A percentile compares a stretch with the other conserved stretches of the same genome.
These are phyloP conservation scores for Trichaptum fuscoviolaceum DNA, from an alignment of 768 basidiomycete species.

Conservation along the genomic window DNA sequence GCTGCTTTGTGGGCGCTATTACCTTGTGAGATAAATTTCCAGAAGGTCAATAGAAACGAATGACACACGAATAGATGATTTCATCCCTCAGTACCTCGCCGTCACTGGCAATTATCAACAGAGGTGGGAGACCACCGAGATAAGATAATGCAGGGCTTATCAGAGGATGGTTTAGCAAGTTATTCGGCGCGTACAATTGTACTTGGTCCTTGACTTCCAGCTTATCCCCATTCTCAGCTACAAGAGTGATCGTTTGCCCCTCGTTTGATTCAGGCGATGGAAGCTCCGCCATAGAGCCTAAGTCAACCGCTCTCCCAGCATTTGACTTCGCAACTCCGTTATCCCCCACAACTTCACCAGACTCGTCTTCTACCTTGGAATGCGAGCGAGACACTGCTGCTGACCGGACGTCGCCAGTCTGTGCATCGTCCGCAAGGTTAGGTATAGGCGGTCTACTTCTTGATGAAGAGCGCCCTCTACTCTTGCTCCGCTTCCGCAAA, in stretches of 20 bases:
- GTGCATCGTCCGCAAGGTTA: not conserved
- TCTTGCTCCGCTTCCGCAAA: not conserved
- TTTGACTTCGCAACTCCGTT: conserved; percentile 12
- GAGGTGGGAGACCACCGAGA: conserved; percentile 86
- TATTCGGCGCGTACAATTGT: conserved; percentile 84
- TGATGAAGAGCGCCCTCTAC: not conserved
- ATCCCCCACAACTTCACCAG: not conserved
- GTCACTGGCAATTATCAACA: conserved; percentile 81
- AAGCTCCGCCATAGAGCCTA: conserved; percentile 43
- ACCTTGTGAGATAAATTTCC: not conserved
- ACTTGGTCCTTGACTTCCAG: conserved; percentile 63
- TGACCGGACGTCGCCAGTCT: not conserved
- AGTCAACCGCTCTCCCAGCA: conserved; percentile 34
- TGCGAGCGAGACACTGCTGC: not conserved
- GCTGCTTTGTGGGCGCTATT: conserved; percentile 87
- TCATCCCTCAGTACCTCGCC: conserved; percentile 92
- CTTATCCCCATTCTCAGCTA: conserved; percentile 43
- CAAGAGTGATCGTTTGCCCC: conserved; percentile 41
- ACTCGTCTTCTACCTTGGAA: not conserved
- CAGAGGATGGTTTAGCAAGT: conserved; percentile 69
- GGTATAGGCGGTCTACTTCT: not conserved
- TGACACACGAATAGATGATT: conserved; percentile 72
- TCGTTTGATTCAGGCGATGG: conserved; percentile 31
- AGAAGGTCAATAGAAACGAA: not conserved
- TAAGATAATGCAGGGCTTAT: conserved; percentile 78